A percentile compares a stretch with the other conserved stretches of the same genome.
These are phyloP conservation scores for Thelonectria rubi DNA, from an alignment of 2,329 filamentous ascomycete species.

Conservation along the genomic window DNA sequence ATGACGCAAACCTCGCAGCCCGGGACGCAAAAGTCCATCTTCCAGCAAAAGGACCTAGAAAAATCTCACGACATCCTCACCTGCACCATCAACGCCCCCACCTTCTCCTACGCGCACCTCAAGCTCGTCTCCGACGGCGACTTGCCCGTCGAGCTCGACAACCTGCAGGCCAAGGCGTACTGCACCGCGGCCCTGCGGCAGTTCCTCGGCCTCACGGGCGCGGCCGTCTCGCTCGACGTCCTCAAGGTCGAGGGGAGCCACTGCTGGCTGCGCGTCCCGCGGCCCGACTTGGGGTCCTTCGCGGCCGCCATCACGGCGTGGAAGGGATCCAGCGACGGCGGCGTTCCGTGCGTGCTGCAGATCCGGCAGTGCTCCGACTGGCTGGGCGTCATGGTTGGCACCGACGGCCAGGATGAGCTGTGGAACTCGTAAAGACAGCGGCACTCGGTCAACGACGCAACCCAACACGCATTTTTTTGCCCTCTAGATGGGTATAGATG, in stretches of 20 bases:
- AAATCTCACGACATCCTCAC: constrained; percentile 60
- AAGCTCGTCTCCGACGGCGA: constrained; percentile 52
- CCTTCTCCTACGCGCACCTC: constrained; percentile 67
- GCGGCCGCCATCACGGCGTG: constrained; percentile 73
- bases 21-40: constrained; percentile 39
- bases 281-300: constrained; percentile 67
- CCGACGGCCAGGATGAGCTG: constrained; percentile 53
- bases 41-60: constrained; percentile 44
- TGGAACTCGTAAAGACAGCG: constrained; percentile 53
- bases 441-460: constrained; percentile 9
- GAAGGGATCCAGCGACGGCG: constrained; percentile 57
- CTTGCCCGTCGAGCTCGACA: constrained; percentile 58
- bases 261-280: constrained; percentile 72
- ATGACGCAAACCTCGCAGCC: constrained; percentile 38
- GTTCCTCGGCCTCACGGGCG: constrained; percentile 75
- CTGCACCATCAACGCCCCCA: constrained; percentile 60
- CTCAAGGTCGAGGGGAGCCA: constrained; percentile 65
- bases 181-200: constrained; percentile 70
- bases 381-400: constrained; percentile 67
- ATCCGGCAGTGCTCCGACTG: constrained; percentile 70
- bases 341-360: constrained; percentile 60
- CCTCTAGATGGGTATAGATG: constrained; percentile 42
- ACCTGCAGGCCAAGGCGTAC: constrained; percentile 69
- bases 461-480: constrained; percentile 32
- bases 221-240: constrained; percentile 74